Evolutionary conservation across 2,329 filamentous ascomycete species (phyloP), one percentile per base, ranked within the genome.

Genomic region (Scedosporium dehoogii): DNA sequence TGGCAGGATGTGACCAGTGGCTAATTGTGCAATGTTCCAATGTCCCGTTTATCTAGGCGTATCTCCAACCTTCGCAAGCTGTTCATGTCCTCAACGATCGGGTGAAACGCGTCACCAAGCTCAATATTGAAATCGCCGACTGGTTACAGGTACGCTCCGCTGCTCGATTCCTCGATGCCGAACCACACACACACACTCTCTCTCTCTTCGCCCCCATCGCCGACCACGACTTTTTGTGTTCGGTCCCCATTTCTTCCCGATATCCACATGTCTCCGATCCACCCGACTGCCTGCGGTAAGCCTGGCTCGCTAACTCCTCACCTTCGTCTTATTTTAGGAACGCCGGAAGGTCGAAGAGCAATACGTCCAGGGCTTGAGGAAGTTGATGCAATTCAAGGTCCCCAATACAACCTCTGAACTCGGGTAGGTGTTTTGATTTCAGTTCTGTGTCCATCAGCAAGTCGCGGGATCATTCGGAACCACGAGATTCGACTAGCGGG

Each of bases 91-190:
- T 97, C 69, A 89, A 88, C 74, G 92, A 97, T 69, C 90, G 94
- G 70, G 85, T 97, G 69, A 90, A 89, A 75, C 85, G 91, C 75
- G 93, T 97, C 72, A 85, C 84, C 70, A 91, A 88, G 74, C 79
- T 96, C 77, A 97, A 99, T 75, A 77, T 81, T 68, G 91, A 97
- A 73, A 91, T 99, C 70, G 93, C 93, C 74, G 93, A 97, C 77
- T 99, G 93, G 91, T 83, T 99, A 65, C 89, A 93, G 87, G 92
- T 96, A 85, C 75, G 76, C 51, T 59, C 10, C 33, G 7, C 10
- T 38, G 42, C 38, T 59, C 21, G 4, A 6, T 18, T 16, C 23
- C 16, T 6, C n/a, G 27, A 38, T 62, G 53, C 23, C 7, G 56
- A 10, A 29, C 12, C 6, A 10, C 33, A n/a, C n/a, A n/a, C n/a